phyloP scores from a whole-genome alignment of 106 monocot genomes.

The Vanilla planifolia region DNA sequence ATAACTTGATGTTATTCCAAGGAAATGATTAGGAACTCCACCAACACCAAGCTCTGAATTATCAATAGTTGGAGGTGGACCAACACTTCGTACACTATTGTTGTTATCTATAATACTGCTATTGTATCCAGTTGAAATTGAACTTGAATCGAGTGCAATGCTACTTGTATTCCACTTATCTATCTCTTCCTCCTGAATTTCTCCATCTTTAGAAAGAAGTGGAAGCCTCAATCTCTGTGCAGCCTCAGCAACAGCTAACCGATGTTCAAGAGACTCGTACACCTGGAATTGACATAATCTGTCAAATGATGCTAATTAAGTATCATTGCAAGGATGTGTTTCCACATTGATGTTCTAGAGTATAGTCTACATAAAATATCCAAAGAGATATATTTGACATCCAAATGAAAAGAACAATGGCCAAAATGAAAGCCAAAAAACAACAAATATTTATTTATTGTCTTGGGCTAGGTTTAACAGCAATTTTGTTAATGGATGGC shows the following conservation, averaged over 20 bases:
- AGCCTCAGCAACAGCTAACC: constrained; percentile 74
- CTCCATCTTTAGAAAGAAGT: constrained; percentile 85
- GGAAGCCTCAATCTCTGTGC: constrained; percentile 96
- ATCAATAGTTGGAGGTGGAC: constrained; percentile 28
- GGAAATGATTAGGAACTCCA: constrained; percentile 87
- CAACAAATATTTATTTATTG: no score
- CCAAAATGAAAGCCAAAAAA: no score
- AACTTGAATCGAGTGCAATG: constrained; percentile 52
- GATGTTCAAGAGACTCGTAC: constrained; percentile 83
- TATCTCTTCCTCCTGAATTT: constrained; percentile 85
- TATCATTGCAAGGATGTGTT: neutral
- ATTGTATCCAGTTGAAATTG: constrained; percentile 39
- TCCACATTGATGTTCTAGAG: no score
- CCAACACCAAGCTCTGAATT: constrained; percentile 72
- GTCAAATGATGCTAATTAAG: neutral
- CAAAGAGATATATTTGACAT: no score
- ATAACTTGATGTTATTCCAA: constrained; percentile 75
- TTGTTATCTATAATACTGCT: constrained; percentile 38
- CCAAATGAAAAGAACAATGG: no score
- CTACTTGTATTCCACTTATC: constrained; percentile 65
- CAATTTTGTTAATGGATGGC: no score
- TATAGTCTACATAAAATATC: no score
- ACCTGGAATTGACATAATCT: constrained; percentile 38
- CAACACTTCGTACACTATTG: constrained; percentile 13
- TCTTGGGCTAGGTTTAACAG: no score